Percentiles rank a stretch among this genome's conserved stretches.
These are phyloP conservation scores for Phytopythium oedochilum DNA, from an alignment of 352 stramenopile genomes.

Conservation along the genomic window DNA sequence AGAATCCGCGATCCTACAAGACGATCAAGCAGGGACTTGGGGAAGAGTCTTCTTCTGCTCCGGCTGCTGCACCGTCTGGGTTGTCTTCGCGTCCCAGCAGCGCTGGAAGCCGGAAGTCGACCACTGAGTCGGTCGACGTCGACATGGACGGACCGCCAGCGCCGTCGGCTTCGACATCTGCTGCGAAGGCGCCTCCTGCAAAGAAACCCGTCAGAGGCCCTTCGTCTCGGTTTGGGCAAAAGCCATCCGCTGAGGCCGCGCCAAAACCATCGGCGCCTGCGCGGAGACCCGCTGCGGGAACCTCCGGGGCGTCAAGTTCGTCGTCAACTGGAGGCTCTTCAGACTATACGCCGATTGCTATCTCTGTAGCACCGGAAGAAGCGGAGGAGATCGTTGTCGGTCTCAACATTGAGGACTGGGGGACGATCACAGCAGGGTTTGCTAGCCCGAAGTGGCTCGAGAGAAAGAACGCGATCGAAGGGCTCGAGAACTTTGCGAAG, in stretches of 20 bases:
- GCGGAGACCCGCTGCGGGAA: conserved; percentile 20
- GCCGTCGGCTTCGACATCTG: conserved; percentile 1
- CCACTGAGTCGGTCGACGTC: conserved; percentile 17
- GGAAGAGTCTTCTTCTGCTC: conserved; percentile 11
- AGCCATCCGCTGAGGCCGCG: conserved; percentile 22
- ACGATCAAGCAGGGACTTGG: conserved; percentile 52
- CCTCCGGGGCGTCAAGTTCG: conserved; percentile 7
- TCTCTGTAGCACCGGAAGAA: conserved; percentile 64
- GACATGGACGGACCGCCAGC: conserved; percentile 20
- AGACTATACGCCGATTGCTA: conserved; percentile 61
- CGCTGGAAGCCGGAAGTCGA: conserved; percentile 14
- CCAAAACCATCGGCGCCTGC: conserved; percentile 17
- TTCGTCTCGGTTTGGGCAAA: conserved; percentile 45
- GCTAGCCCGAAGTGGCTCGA: conserved; percentile 79
- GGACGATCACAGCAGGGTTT: conserved; percentile 49
- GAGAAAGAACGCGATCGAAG: conserved; percentile 72
- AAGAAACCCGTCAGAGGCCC: conserved; percentile 42
- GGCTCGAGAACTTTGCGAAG: conserved; percentile 53
- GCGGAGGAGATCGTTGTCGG: conserved; percentile 52
- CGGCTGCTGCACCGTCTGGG: conserved; percentile 16
- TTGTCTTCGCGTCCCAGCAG: conserved; percentile 18
- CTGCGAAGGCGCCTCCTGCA: conserved; percentile 12
- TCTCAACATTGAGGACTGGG: conserved; percentile 59
- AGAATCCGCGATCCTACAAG: conserved; percentile 72
- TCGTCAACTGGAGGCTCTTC: conserved; percentile 17